A percentile compares a stretch with the other conserved stretches of the same genome.
These are phyloP conservation scores for Chrysoporthe cubensis DNA, from an alignment of 2,329 filamentous ascomycete genomes.

Conservation along the genomic window DNA sequence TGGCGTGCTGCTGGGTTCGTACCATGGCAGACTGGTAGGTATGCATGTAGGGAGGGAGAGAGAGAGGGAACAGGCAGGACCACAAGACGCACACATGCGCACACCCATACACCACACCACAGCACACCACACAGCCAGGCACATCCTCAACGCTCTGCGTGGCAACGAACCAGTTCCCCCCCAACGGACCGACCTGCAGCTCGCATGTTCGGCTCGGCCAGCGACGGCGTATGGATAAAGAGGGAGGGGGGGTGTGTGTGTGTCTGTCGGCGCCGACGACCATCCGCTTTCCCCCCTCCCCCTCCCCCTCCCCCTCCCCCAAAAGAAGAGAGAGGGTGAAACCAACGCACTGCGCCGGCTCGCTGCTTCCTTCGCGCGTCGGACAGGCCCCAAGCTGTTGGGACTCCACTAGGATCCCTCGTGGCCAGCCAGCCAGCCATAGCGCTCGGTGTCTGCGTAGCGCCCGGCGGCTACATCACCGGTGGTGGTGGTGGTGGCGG, in stretches of 20 bases:
- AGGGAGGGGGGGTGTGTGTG: not conserved
- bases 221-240: not conserved
- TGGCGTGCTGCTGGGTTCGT: not conserved
- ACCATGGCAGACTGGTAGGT: not conserved
- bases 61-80: not conserved
- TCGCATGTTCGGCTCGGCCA: not conserved
- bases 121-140: not conserved
- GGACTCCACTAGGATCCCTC: conserved; percentile 12
- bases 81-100: not conserved
- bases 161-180: too few relatives aligned
- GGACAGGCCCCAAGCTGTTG: conserved; percentile 24
- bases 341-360: not conserved
- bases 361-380: conserved; percentile 14
- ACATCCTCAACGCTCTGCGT: not conserved
- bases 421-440: not conserved
- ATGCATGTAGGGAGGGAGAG: not conserved
- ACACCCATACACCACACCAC: not conserved
- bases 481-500: not conserved
- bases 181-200: not conserved
- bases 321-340: not conserved
- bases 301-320: not conserved
- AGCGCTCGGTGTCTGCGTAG: not conserved
- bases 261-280: too few relatives aligned
- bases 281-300: too few relatives aligned
- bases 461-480: not conserved